Evolutionary conservation across 176 grass and related monocot species (phyloP), one percentile per base, ranked within the genome.

Genomic region (Ampelocalamus luodianensis): DNA sequence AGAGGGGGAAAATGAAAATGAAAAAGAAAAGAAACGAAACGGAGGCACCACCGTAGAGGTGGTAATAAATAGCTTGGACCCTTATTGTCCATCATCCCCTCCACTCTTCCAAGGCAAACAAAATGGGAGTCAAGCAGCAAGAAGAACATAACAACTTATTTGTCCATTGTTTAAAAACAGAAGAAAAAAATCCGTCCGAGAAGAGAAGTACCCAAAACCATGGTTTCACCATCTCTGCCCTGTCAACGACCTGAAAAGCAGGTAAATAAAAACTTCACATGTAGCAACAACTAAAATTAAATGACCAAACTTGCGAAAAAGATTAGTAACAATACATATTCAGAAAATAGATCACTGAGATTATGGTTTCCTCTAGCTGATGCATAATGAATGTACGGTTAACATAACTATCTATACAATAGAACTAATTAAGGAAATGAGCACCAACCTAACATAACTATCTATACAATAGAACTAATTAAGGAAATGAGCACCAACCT

Each of bases 101-200:
- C 85, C 81, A 68, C 65, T 88, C 83, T 86, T 77, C 75, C 73
- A 88, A 83, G 48, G 42, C 67, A 89, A 83, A 86, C 78, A 90
- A 90, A 90, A 82, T 76, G 75, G 78, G 32, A 87, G 49, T 88
- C 82, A 80, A 76, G 34, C 23, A 71, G 40, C 61, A 75, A 29
- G 14, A 79, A 49, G 23, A 90, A 55, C 50, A 69, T 74, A 58
- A 65, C 79, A 86, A 36, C 17, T 95, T 95, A 88, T 88, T 90
- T 90, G 59, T 63, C 50, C 17, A n/a, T 26, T 51, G 85, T 83
- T 75, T 79, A 42, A 18, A 75, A 80, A 72, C 23, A 17, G 32
- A 29, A 49, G 4, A 77, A 56, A 46, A 68, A 34, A 44, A 27
- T 77, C 39, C 38, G 38, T 46, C 76, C 42, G 34, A 43, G 3